phyloP scores from a whole-genome alignment of 1,139 yeast genomes.

The Scheffersomyces illinoinensis region DNA sequence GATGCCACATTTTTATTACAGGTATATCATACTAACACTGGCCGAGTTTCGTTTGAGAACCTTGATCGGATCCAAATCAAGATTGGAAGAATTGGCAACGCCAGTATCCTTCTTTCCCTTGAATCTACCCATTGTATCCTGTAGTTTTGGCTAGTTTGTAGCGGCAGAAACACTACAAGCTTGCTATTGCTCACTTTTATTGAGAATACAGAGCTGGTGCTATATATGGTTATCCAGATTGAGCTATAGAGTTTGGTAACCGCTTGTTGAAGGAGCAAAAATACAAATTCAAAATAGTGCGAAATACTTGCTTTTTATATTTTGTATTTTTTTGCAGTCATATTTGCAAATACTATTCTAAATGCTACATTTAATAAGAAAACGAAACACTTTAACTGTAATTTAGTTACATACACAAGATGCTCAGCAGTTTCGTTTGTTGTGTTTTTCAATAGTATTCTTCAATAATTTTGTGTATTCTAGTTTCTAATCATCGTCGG shows the following conservation, averaged over 20 bases:
- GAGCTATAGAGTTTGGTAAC: neutral
- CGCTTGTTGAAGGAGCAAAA: neutral
- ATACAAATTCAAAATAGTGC: neutral
- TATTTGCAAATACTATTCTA: no score
- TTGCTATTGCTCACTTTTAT: neutral
- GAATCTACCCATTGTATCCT: neutral
- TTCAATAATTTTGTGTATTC: neutral
- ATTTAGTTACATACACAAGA: neutral
- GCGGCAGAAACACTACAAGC: neutral
- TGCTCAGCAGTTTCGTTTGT: neutral
- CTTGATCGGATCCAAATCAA: neutral
- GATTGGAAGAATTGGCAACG: neutral
- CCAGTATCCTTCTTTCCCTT: neutral
- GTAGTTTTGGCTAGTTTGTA: neutral
- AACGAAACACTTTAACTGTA: neutral
- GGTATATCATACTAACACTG: neutral
- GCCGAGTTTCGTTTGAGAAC: neutral
- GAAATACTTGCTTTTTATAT: neutral
- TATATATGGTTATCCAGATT: neutral
- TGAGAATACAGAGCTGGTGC: neutral
- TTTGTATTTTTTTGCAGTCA: neutral
- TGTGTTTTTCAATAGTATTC: neutral
- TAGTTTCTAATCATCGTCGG: constrained; percentile 11
- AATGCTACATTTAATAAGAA: no score
- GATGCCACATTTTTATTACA: neutral